Evolutionary conservation across 2,329 filamentous ascomycete genomes (phyloP), one percentile per base, ranked within the genome.

Genomic region (Tympanopsis confertula): DNA sequence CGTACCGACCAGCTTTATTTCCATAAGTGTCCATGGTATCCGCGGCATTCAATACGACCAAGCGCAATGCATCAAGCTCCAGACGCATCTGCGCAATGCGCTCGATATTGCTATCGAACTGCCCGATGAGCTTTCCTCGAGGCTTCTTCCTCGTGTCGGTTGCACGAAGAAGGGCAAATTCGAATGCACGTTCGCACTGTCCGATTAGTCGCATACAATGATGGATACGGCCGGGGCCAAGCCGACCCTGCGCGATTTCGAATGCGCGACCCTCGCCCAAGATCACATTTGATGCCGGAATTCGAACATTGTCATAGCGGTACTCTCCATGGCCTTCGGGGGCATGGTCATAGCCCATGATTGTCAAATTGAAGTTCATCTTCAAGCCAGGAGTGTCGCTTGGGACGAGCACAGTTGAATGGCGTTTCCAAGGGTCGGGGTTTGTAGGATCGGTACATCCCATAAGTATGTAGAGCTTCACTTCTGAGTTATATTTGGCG

Each of bases 271-370:
- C 91, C 58, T 91, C 86, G 42, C 91, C 89, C 3, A 98, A 80
- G 12, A 96, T 83, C 53, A 98, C 81, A 65, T 85, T 91, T 50
- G 68, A 66, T 20, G 69, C 77, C 5, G 89, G 89, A 1, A 98
- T 85, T 41, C 89, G 83, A 44, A 96, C 91, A 55, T 96, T 82
- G 41, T 79, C 70, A 64, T 96, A 96, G 24, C 68, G 74, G 54
- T 96, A 78, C 60, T 98, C 89, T 32, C 87, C 91, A 63, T 98
- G 91, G 39, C 91, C 91, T 59, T 98, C 91, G 2, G 91, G 91
- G n/a, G 91, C 91, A 51, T 98, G 89, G 57, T 96, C 91, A 63
- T 87, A 96, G 41, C 91, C 91, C 61, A 93, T 94, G 46, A 96
- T 89, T 36, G 73, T 82, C 39, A 98, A 69, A 85, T 95, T 94